Base-by-base conservation (phyloP, 495 filamentous ascomycete species). In the Hyaloscypha hepaticicola region DNA sequence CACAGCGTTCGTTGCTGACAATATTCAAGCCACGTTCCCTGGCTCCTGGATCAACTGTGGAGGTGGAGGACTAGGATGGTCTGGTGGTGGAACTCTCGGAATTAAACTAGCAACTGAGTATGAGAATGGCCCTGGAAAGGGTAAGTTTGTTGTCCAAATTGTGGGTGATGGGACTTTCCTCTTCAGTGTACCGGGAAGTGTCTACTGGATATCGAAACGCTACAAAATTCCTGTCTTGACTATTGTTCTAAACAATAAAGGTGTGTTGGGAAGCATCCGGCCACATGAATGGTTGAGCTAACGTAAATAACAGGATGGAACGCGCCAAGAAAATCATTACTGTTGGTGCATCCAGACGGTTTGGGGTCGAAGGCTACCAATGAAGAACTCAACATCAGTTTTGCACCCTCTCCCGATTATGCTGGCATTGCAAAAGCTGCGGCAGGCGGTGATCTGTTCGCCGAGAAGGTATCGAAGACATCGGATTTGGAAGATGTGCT, bases 21-120 rank as follows among this genome's bases (percentile, higher is more conserved):
- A 91, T 67, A 72, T 97, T n/a, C 84, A 85, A 71, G 87, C 88
- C 12, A 90, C 85, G 16, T 66, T 86, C 1, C 93, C 93, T 0
- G 90, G 93, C 5, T 87, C 86, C 8, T 95, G 91, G 88, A 87
- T 96, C 72, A 96, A 96, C 78, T 98, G 93, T 73, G 94, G 94
- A 16, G 94, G 93, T 33, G 94, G 94, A 38, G 94, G 94, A 3
- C 82, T 97, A 0, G 94, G 94, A 22, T 98, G 94, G 94, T 94
- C 90, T n/a, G 94, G 94, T 24, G 94, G 94, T 51, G 94, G 84
- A 61, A 86, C 90, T 2, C 76, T 96, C 3, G 94, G 94, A 19
- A 91, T 96, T 73, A 96, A 96, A 74, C 83, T 98, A 26, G 94
- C 92, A 5, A 83, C 86, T 0, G 88, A 92, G 59, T 75, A 74